Conservation (phyloP, 2,329 filamentous ascomycete species). For the Ceratocystis diversiconidia region DNA sequence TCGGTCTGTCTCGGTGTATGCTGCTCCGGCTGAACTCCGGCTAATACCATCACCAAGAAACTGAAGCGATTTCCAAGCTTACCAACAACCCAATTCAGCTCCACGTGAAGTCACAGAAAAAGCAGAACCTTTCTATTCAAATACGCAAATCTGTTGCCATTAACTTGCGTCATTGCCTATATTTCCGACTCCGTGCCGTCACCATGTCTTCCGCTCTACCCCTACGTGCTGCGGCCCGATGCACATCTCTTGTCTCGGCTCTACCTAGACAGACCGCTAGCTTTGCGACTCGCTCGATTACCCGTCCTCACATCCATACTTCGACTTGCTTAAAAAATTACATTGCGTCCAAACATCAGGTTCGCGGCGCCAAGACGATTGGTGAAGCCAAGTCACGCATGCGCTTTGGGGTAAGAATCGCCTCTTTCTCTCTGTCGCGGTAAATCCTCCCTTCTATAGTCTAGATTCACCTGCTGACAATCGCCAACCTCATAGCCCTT, state of each 20-base stretch:
- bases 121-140: neutral
- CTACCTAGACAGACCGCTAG: conserved; percentile 9
- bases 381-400: conserved; percentile 46
- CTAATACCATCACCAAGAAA: conserved; percentile 1
- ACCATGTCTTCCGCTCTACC: conserved; percentile 8
- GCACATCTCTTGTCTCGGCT: neutral
- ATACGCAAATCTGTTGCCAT: neutral
- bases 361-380: conserved; percentile 35
- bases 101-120: neutral
- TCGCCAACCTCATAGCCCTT: conserved; percentile 49
- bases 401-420: conserved; percentile 36
- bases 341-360: neutral
- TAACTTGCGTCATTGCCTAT: neutral
- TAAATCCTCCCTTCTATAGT: neutral
- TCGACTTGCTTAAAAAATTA: neutral
- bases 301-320: conserved; percentile 20
- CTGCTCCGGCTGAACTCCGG: neutral
- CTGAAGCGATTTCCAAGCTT: neutral
- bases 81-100: neutral
- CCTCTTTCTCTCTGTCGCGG: neutral
- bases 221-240: conserved; percentile 3
- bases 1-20: conserved; percentile 15
- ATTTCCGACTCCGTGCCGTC: neutral
- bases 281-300: conserved; percentile 15
- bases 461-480: neutral